Evolutionary conservation across 2,329 filamentous ascomycete species (phyloP).

Genomic region (Hypoxylon sp.): DNA sequence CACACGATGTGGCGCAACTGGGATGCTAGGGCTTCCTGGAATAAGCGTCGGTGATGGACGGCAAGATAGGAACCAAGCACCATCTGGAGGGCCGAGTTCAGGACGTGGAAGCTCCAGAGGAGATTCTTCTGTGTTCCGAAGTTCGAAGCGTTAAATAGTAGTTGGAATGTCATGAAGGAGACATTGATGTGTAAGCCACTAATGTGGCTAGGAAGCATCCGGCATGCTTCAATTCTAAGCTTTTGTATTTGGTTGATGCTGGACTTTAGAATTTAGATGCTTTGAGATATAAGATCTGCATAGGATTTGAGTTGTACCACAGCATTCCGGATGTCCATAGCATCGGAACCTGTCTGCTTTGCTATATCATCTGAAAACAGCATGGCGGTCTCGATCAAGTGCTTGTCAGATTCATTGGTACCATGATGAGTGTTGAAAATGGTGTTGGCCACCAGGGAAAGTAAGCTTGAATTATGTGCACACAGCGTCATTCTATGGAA

Average conservation of each 20-base stretch:
- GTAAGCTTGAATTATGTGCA: slow-evolving; percentile 36
- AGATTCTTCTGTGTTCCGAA: slow-evolving; percentile 24
- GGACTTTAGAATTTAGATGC: background rate
- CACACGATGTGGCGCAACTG: slow-evolving; percentile 34
- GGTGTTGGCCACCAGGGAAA: slow-evolving; percentile 35
- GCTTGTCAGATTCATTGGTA: background rate
- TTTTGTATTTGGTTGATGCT: no score
- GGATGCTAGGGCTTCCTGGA: slow-evolving; percentile 36
- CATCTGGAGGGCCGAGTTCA: slow-evolving; percentile 35
- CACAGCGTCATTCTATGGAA: slow-evolving; percentile 37
- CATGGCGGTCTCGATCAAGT: background rate
- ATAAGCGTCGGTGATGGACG: slow-evolving; percentile 20
- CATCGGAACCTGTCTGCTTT: background rate
- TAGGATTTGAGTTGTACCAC: background rate
- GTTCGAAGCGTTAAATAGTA: slow-evolving; percentile 20
- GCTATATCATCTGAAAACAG: background rate
- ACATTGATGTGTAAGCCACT: background rate
- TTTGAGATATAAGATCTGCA: slow-evolving; percentile 5
- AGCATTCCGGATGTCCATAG: background rate
- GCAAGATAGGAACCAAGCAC: slow-evolving; percentile 25
- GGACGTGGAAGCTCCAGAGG: slow-evolving; percentile 37
- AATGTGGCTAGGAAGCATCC: no score
- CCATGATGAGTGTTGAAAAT: slow-evolving; percentile 25
- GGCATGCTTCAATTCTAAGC: no score
- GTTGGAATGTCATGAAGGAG: background rate